Evolutionary conservation across 2,329 filamentous ascomycete genomes (phyloP), one percentile per base, ranked within the genome.

Genomic region (Colletotrichum sp.): DNA sequence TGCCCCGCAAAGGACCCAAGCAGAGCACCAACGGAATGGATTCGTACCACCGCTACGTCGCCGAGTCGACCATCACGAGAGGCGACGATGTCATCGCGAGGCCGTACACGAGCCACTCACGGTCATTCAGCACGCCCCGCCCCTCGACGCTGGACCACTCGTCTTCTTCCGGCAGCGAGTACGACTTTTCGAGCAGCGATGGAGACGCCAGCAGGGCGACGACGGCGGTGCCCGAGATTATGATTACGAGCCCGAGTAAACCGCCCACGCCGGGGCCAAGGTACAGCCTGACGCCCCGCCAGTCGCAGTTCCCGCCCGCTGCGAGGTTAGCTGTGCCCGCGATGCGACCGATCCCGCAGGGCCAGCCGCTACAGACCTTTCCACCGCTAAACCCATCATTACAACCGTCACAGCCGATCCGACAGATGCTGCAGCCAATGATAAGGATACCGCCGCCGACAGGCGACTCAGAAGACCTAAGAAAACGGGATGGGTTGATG

Each of bases 401-500:
- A 48, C 61, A 43, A 30, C 28, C 67, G 0, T 52, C 18, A 1
- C 61, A 25, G 18, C 39, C 68, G 32, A 28, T 70, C 15, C 71
- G 60, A 25, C 30, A 52, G 27, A 28, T 48, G 25, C 66, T 58
- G 22, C 66, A 61, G 28, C 60, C 66, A 5, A 36, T 25, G 10
- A 48, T 48, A 16, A 12, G 28, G 12, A 72, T 52, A 32, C 36
- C 36, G 6, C 68, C 72, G 30, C 32, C 48, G 5, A 61, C 55
- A 2, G 36, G 69, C n/a, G 56, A 60, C n/a, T 43, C 39, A 3
- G 64, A 68, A 5, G 64, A 60, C 10, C 15, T n/a, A 13, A 60
- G 36, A 22, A 75, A 75, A 30, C 73, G 70, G 6, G 70, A 75
- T 18, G 73, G 80, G 5, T 69, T 82, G n/a, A 70, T 80, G 52